Conservation (phyloP, 306 rosid species). For the Senna siamea region DNA sequence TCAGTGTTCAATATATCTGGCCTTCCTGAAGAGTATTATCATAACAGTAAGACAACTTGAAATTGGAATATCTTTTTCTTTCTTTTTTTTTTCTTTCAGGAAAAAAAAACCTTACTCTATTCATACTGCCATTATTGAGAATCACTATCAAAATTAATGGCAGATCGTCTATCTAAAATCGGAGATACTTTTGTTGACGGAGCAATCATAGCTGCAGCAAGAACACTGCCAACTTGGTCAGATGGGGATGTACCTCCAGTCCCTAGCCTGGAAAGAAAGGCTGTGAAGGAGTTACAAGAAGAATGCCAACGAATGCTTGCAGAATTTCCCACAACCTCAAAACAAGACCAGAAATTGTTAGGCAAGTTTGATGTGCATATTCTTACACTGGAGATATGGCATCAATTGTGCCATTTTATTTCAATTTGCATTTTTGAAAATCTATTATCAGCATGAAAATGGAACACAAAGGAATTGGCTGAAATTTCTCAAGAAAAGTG, state of each 20-base stretch:
- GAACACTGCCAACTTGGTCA: slow-evolving; percentile 92
- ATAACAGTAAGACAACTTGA: slow-evolving; percentile 61
- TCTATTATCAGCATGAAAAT: slow-evolving; percentile 13
- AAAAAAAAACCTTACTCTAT: not conserved
- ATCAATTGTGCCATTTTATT: slow-evolving; percentile 19
- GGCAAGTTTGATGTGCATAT: slow-evolving; percentile 48
- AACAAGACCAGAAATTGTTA: slow-evolving; percentile 71
- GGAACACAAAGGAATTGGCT: not conserved
- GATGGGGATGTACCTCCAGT: slow-evolving; percentile 80
- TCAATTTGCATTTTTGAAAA: slow-evolving; percentile 11
- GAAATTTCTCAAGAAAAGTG: not conserved
- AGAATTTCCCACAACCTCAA: slow-evolving; percentile 63
- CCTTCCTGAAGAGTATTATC: slow-evolving; percentile 83
- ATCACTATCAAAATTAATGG: slow-evolving; percentile 28
- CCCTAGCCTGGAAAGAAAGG: slow-evolving; percentile 78
- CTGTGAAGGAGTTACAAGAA: slow-evolving; percentile 74
- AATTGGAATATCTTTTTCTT: not conserved
- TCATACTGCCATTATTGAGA: slow-evolving; percentile 29
- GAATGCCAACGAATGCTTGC: slow-evolving; percentile 77
- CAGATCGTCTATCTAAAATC: slow-evolving; percentile 60
- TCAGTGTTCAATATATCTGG: slow-evolving; percentile 91
- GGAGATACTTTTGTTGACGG: slow-evolving; percentile 85
- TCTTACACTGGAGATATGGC: not conserved
- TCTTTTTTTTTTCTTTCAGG: slow-evolving; percentile 14
- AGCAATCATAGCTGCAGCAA: slow-evolving; percentile 86